phyloP scores from a whole-genome alignment of 257 asterid genomes.

The Capsicum chinense region DNA sequence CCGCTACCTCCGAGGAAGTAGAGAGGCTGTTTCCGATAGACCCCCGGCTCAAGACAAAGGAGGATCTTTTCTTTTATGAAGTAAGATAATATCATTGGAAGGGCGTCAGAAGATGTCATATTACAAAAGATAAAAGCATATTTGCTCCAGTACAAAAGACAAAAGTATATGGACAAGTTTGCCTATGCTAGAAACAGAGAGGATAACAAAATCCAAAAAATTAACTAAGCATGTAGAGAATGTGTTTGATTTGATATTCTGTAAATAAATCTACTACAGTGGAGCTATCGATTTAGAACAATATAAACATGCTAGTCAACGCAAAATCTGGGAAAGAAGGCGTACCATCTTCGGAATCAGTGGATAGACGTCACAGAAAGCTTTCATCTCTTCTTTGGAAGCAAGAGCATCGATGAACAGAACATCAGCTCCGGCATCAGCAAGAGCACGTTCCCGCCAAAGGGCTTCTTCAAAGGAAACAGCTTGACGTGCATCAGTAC shows the following conservation, averaged over 20 bases:
- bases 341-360: conserved; percentile 85
- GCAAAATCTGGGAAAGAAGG: conserved; percentile 19
- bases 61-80: background rate
- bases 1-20: too few species aligned
- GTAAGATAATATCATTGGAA: background rate
- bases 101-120: conserved; percentile 4
- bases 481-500: conserved; percentile 97
- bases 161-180: background rate
- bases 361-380: conserved; percentile 80
- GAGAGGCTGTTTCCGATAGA: too few species aligned
- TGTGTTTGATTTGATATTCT: background rate
- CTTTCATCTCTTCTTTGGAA: conserved; percentile 88
- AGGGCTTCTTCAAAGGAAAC: conserved; percentile 83
- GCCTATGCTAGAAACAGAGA: background rate
- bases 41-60: too few species aligned
- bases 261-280: background rate
- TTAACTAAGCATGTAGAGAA: background rate
- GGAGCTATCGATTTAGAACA: background rate
- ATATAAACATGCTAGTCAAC: conserved; percentile 16
- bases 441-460: conserved; percentile 85
- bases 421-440: conserved; percentile 97
- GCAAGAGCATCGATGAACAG: conserved; percentile 91
- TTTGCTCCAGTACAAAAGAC: background rate
- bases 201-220: background rate
- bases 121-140: conserved; percentile 7